Percentiles rank a stretch among this genome's conserved stretches.
Evolutionary conservation across 805 yeast genomes (phyloP).

Genomic region (Kodamaea kakaduensis): DNA sequence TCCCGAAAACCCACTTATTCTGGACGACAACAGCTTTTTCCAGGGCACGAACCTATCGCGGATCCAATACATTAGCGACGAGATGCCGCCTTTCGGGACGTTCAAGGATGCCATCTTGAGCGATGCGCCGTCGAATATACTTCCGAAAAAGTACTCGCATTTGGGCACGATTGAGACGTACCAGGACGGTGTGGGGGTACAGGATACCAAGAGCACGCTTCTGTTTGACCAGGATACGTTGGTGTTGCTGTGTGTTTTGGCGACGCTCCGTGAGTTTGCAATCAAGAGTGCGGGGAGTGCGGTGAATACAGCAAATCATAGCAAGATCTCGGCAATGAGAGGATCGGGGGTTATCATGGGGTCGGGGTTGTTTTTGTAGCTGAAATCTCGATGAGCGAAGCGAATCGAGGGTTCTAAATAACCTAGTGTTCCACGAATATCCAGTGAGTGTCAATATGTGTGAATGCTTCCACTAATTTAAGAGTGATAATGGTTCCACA

Average conservation of each 20-base stretch:
- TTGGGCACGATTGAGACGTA: constrained; percentile 33
- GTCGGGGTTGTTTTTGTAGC: constrained; percentile 1
- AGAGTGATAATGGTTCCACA: too few species aligned
- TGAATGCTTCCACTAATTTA: too few species aligned
- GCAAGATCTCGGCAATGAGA: neutral
- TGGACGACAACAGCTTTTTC: constrained; percentile 10
- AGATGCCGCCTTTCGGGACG: constrained; percentile 38
- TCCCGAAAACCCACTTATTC: constrained; percentile 21
- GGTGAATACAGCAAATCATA: neutral
- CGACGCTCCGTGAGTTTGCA: constrained; percentile 31
- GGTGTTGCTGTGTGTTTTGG: constrained; percentile 28
- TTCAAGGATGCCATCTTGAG: constrained; percentile 29
- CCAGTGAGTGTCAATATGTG: too few species aligned
- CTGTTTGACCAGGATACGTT: constrained; percentile 31
- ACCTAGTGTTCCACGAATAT: too few species aligned
- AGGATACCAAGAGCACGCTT: constrained; percentile 23
- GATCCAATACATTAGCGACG: constrained; percentile 21
- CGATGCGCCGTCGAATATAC: neutral
- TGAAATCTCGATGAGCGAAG: too few species aligned
- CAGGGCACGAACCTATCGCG: constrained; percentile 7
- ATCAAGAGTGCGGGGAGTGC: constrained; percentile 23
- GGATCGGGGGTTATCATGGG: neutral
- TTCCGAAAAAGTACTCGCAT: constrained; percentile 36
- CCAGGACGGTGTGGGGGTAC: constrained; percentile 20
- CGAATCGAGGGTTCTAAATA: too few species aligned